Percentiles rank a stretch among this genome's conserved stretches.
Evolutionary conservation across 2,329 filamentous ascomycete species (phyloP).

Genomic region (Ilyonectria destructans): DNA sequence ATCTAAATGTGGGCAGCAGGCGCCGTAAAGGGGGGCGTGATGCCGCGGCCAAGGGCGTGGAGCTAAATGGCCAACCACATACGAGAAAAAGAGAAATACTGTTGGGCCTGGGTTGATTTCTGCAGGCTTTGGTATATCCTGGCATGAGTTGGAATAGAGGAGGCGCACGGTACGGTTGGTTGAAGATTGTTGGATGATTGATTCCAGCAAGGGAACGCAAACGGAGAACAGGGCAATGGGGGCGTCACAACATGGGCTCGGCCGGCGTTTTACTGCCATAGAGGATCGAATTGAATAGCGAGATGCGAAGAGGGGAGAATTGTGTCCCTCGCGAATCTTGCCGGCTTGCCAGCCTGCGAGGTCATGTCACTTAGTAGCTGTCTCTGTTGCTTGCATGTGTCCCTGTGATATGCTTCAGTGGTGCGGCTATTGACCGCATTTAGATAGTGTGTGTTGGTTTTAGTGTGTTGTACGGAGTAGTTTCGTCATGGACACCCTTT

Average conservation of each 20-base stretch:
- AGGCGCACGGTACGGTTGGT: conserved; percentile 40
- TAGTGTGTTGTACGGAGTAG: neutral
- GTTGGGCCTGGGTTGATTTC: conserved; percentile 19
- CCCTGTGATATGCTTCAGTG: neutral
- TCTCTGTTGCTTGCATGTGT: neutral
- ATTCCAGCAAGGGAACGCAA: conserved; percentile 13
- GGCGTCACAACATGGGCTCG: conserved; percentile 27
- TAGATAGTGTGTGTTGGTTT: neutral
- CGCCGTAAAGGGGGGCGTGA: conserved; percentile 55
- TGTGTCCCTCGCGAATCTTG: neutral
- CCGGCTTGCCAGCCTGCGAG: neutral
- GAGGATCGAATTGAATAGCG: conserved; percentile 15
- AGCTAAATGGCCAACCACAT: conserved; percentile 33
- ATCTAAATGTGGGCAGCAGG: conserved; percentile 57
- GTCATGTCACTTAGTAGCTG: neutral
- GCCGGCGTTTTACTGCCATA: conserved; percentile 33
- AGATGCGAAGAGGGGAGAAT: neutral
- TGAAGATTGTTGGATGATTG: conserved; percentile 35
- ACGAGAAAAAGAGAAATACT: neutral
- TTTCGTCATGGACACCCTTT: too few relatives aligned
- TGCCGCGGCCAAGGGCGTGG: conserved; percentile 44
- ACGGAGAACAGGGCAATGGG: conserved; percentile 11
- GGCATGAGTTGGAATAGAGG: conserved; percentile 37
- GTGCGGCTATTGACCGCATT: neutral
- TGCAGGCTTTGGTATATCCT: conserved; percentile 28